Percentiles rank a stretch among this genome's conserved stretches.
phyloP scores from a whole-genome alignment of 164 flowering plant species.

The Taxillus chinensis region DNA sequence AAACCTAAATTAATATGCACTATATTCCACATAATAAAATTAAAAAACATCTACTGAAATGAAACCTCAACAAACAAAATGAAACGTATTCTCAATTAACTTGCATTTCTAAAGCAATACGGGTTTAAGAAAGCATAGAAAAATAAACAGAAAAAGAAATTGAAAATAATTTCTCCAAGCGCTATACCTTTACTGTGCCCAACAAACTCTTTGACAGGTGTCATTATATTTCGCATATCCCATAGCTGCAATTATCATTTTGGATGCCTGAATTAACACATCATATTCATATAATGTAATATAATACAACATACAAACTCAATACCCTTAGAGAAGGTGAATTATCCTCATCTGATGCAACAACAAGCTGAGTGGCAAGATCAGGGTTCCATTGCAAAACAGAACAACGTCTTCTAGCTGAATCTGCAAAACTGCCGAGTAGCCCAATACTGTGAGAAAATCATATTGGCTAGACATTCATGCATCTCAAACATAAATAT shows the following conservation, averaged over 20 bases:
- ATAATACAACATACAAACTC: neutral
- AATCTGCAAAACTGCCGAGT: constrained; percentile 66
- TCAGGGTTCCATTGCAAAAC: constrained; percentile 99
- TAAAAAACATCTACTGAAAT: too few species aligned
- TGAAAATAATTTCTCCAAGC: neutral
- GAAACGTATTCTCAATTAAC: too few species aligned
- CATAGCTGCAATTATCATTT: constrained; percentile 47
- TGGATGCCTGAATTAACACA: neutral
- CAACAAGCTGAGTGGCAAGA: constrained; percentile 80
- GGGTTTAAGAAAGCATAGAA: too few species aligned
- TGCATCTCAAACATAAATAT: neutral
- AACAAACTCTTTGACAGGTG: constrained; percentile 77
- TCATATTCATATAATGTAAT: neutral
- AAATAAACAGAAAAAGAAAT: too few species aligned
- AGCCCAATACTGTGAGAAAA: constrained; percentile 3
- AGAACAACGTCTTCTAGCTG: constrained; percentile 82
- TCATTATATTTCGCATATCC: constrained; percentile 82
- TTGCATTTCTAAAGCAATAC: too few species aligned
- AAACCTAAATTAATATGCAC: neutral
- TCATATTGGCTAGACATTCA: neutral
- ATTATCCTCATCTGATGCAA: constrained; percentile 95
- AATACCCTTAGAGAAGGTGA: constrained; percentile 76
- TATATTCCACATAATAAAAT: too few species aligned
- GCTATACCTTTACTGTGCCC: constrained; percentile 87
- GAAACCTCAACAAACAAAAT: too few species aligned